Evolutionary conservation across 1,284 basidiomycete genomes (phyloP), one percentile per base, ranked within the genome.

Genomic region (Puccinia triticina): DNA sequence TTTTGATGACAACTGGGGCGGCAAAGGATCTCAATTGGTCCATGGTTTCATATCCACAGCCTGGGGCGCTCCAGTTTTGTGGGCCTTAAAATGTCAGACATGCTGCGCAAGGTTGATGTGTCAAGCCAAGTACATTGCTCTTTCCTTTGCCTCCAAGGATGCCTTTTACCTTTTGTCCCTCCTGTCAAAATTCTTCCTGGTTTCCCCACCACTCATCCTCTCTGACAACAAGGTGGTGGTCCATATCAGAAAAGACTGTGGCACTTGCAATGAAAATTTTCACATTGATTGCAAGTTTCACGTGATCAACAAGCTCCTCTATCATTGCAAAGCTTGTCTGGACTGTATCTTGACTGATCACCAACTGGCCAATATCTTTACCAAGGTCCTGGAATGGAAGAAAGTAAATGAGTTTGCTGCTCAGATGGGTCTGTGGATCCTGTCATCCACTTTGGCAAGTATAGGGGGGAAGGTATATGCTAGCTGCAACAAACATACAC

Each of bases 301-400:
- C 23, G 23, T 21, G 11, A 61, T 61, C 32, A 61, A 61, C 23
- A 21, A 61, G 23, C 32, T 61, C 14, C 43, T 46, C 43, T 46
- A 40, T 26, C 3, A 11, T 3, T 26, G 29, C 4, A 40, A 69
- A n/a, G n/a, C n/a, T n/a, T n/a, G n/a, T n/a, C n/a, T n/a, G n/a
- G n/a, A n/a, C n/a, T n/a, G n/a, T n/a, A 26, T 23, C 40, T 26
- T 40, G 14, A 46, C 14, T 14, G 43, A 46, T 46, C 32, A 26
- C 53, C 72, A 74, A 50, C 29, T 46, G 29, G 72, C 66, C 29
- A 29, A 69, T 29, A 69, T 69, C 40, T 69, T 69, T 23, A 69
- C 66, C 37, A 69, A 69, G 37, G 40, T 12, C 34, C 37, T 69
- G 10, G 66, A 29, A 8, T 46, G 43, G 43, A 7, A 14, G 14